A percentile compares a stretch with the other conserved stretches of the same genome.
Conservation (phyloP, 2,329 filamentous ascomycete species). For the Diaporthe helianthi region DNA sequence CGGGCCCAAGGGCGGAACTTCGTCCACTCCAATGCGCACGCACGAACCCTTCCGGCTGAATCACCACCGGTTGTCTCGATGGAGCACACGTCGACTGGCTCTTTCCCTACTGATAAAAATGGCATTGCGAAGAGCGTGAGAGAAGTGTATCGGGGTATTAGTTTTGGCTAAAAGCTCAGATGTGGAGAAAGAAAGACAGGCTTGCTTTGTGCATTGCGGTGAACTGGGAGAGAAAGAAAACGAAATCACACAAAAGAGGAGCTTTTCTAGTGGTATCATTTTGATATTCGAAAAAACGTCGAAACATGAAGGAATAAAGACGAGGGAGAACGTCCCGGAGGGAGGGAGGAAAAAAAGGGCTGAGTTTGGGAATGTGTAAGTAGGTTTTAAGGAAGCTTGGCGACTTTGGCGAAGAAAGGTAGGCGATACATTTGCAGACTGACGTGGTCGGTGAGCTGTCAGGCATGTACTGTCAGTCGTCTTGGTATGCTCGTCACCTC, state of each 20-base stretch:
- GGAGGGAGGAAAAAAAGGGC: no score
- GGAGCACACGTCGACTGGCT: background rate
- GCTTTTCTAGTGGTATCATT: constrained; percentile 44
- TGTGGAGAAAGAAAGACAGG: constrained; percentile 22
- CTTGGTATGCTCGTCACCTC: background rate
- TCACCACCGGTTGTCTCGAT: background rate
- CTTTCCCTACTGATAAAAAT: constrained; percentile 6
- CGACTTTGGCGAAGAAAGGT: constrained; percentile 26
- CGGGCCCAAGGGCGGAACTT: no score
- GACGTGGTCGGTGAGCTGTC: background rate
- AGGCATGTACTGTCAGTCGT: background rate
- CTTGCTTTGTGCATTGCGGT: constrained; percentile 21
- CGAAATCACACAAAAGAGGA: constrained; percentile 2
- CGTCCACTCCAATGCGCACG: background rate
- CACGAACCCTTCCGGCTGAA: constrained; percentile 36
- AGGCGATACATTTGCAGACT: background rate
- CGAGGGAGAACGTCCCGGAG: constrained; percentile 18
- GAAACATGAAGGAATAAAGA: constrained; percentile 25
- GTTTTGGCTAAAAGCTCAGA: constrained; percentile 26
- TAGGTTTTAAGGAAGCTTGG: constrained; percentile 19
- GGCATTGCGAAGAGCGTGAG: background rate
- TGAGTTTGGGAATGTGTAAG: constrained; percentile 25
- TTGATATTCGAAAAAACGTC: constrained; percentile 31
- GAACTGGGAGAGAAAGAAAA: constrained; percentile 5
- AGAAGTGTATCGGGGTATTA: constrained; percentile 21